These are phyloP conservation scores for Cladosporium sp. DNA, from an alignment of 2,329 filamentous ascomycete genomes.

Conservation along the genomic window DNA sequence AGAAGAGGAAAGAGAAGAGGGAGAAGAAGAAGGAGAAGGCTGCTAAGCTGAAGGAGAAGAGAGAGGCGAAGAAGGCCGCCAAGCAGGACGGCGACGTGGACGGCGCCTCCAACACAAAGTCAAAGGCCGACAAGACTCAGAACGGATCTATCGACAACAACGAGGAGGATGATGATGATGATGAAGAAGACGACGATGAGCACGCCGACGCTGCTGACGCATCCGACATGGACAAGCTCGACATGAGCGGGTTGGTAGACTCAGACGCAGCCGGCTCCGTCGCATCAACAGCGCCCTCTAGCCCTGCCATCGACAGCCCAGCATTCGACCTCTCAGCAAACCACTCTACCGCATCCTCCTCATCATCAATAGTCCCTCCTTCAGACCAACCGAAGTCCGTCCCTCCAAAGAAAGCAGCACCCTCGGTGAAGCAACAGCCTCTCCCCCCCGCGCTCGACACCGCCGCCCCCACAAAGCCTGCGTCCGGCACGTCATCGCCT, in stretches of 20 bases:
- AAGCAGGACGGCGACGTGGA: constrained; percentile 32
- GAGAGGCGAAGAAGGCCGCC: constrained; percentile 42
- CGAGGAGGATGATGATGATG: constrained; percentile 18
- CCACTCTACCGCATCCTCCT: constrained; percentile 39
- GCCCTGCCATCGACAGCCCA: constrained; percentile 33
- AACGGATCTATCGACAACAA: constrained; percentile 8
- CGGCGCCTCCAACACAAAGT: constrained; percentile 36
- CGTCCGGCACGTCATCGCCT: constrained; percentile 27
- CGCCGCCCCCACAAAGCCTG: background rate
- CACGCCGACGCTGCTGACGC: constrained; percentile 19
- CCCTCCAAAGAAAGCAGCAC: constrained; percentile 14
- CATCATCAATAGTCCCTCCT: constrained; percentile 40
- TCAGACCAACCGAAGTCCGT: constrained; percentile 17
- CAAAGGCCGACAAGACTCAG: constrained; percentile 34
- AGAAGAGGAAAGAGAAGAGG: constrained; percentile 24
- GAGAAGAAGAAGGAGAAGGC: constrained; percentile 31
- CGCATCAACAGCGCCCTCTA: constrained; percentile 31
- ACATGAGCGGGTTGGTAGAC: constrained; percentile 28
- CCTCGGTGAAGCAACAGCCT: constrained; percentile 11
- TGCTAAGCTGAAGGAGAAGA: constrained; percentile 39
- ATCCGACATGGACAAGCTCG: constrained; percentile 27
- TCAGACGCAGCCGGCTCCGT: constrained; percentile 21
- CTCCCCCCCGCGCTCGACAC: constrained; percentile 2
- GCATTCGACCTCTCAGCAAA: constrained; percentile 34
- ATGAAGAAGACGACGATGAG: constrained; percentile 18